Base-by-base conservation (phyloP, 1,139 yeast species). In the Hemisphaericaspora xylofermentans region DNA sequence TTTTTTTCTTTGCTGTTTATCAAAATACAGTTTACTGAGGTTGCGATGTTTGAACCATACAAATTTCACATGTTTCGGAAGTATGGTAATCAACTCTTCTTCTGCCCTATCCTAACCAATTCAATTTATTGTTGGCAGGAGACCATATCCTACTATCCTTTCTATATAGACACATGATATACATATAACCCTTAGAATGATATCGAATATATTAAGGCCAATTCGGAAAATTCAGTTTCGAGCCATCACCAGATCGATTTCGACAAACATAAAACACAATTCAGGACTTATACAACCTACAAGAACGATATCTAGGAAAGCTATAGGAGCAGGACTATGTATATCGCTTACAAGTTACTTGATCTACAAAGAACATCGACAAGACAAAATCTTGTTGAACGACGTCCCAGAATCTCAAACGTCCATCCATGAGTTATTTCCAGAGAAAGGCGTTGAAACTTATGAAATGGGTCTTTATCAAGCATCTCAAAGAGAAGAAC, bases 381-480 rank as follows among this genome's bases (percentile, higher is more conserved):
- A 27, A 15, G 44, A 44, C 3, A 44, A 49, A 6, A 53, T 60
- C 2, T 41, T 24, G n/a, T 12, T 47, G 35, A 66, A 67, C 48
- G 73, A 68, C 19, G 66, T 65, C 12, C 64, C 58, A 43, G 66
- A 69, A 10, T 53, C 64, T 1, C 66, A 67, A 39, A 57, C 62
- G 2, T 46, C 65, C 5, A 59, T 71, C 10, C 76, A 72, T 49
- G 63, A 57, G 33, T 56, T 72, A 29, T 42, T 43, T 3, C 81
- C 86, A 0, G 74, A 69, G 41, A 55, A 68, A 2, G 54, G 50
- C 0, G 80, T 82, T 2, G 84, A 80, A 30, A 85, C 93, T 0
- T 84, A 72, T 59, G 93, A 85, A 57, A 71, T 73, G 67, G 88
- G 88, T 0, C 66, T 85, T 3, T 84, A 70, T 54, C 48, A 64